Conservation (phyloP, 2,329 filamentous ascomycete genomes). For the Trichophaea hybrida region DNA sequence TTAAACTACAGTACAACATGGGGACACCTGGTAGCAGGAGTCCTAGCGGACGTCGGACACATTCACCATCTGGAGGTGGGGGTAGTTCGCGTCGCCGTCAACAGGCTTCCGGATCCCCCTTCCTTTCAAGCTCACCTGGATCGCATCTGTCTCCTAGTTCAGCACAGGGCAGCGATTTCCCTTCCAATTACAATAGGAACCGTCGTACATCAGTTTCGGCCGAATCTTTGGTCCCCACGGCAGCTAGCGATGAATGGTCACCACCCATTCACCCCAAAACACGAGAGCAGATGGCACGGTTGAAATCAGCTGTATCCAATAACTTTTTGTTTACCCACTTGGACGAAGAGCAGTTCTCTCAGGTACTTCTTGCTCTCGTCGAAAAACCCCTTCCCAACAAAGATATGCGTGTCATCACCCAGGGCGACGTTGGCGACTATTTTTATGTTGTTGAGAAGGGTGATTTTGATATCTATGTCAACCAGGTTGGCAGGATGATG, state of each 20-base stretch:
- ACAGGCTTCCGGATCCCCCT: not conserved
- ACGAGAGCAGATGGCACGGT: slow-evolving; percentile 60
- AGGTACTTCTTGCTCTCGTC: slow-evolving; percentile 77
- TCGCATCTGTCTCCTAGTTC: not conserved
- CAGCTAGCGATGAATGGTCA: slow-evolving; percentile 71
- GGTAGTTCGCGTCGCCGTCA: not conserved
- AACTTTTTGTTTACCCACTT: slow-evolving; percentile 93
- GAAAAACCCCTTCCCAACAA: slow-evolving; percentile 93
- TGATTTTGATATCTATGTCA: slow-evolving; percentile 80
- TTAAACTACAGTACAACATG: slow-evolving; percentile 10
- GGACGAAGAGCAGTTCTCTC: slow-evolving; percentile 78
- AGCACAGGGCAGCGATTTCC: slow-evolving; percentile 47
- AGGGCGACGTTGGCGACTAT: slow-evolving; percentile 91
- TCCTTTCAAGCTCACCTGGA: not conserved
- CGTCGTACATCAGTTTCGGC: slow-evolving; percentile 92
- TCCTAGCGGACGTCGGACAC: not conserved
- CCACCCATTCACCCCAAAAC: slow-evolving; percentile 77
- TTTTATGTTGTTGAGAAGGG: slow-evolving; percentile 96
- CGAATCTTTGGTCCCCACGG: slow-evolving; percentile 82
- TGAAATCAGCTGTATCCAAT: slow-evolving; percentile 65
- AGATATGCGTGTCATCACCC: slow-evolving; percentile 78
- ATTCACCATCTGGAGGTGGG: slow-evolving; percentile 1
- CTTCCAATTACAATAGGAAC: slow-evolving; percentile 83
- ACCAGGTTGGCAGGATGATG: slow-evolving; percentile 60
- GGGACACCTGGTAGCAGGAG: not conserved